Conservation (phyloP, 2,329 filamentous ascomycete genomes). For the Leptographium radiaticola region DNA sequence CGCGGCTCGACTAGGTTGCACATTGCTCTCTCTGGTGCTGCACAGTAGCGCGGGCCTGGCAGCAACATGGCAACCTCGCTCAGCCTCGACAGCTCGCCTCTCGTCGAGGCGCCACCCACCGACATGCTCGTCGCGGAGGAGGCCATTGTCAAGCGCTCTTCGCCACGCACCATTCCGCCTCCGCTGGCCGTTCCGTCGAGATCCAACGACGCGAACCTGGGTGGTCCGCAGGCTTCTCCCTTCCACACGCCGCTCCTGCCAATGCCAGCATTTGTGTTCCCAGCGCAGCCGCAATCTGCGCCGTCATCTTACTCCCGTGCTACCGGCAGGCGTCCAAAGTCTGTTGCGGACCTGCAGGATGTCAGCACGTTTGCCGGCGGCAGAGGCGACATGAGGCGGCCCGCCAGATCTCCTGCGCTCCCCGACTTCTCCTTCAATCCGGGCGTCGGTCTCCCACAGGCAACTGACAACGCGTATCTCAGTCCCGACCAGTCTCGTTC, state of each 20-base stretch:
- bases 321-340: conserved; percentile 37
- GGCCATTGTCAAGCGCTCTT: conserved; percentile 8
- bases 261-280: conserved; percentile 55
- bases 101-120: neutral
- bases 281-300: conserved; percentile 32
- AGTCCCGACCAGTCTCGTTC: conserved; percentile 39
- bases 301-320: conserved; percentile 34
- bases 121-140: conserved; percentile 7
- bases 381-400: conserved; percentile 3
- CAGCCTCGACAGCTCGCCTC: conserved; percentile 7
- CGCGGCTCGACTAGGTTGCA: conserved; percentile 22
- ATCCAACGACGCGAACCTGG: conserved; percentile 12
- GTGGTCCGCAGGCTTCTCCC: conserved; percentile 18
- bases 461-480: conserved; percentile 27
- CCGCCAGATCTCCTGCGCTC: conserved; percentile 27
- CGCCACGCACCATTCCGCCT: conserved; percentile 13
- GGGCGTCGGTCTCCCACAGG: conserved; percentile 16
- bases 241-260: conserved; percentile 29
- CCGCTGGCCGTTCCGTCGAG: conserved; percentile 17
- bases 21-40: conserved; percentile 28
- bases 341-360: conserved; percentile 33
- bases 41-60: conserved; percentile 28
- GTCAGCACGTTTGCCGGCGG: conserved; percentile 8
- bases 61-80: conserved; percentile 20
- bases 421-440: conserved; percentile 43